Evolutionary conservation across 495 filamentous ascomycete species (phyloP), one percentile per base, ranked within the genome.

Genomic region (Neurospora sp.): DNA sequence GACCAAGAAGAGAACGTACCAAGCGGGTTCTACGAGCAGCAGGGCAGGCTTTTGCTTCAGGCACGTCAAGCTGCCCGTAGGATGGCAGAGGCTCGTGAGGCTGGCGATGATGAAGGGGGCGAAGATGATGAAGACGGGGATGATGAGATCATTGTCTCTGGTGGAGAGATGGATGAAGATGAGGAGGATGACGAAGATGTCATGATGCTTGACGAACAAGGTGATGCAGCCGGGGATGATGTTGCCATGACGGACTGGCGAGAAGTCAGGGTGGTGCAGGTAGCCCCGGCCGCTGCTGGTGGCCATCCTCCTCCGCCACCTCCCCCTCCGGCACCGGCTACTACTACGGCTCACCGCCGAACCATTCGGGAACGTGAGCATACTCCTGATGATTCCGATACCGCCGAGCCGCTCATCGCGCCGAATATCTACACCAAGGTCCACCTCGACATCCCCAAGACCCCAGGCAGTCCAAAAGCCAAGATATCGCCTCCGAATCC

Each of bases 21-120:
- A 9, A 75, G 77, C 38, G 74, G 71, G n/a, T 81, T 81, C 42
- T 75, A 75, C 44, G 44, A 73, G n/a, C 76, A 80, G 59, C 80
- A 81, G 70, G 73, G 40, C 41, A 73, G 80, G 65, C 75, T 81
- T 37, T 70, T 81, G 17, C 71, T 75, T 3, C 81, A 81, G 40
- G 76, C 79, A 65, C 83, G 83, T 3, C 76, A 79, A 12, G 84
- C 84, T n/a, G 86, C 86, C 22, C 86, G 85, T 39, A 82, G 87
- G 44, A 85, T 84, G 40, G 85, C 84, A 5, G 83, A 87, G 12
- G 81, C 85, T 40, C 84, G 85, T 42, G 84, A 85, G 38, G 86
- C 85, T n/a, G 88, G 89, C 72, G 90, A 97, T 75, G 94, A 94
- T 8, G 87, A 88, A 77, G 87, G 90, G 73, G 94, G 92, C 8